Base-by-base conservation (phyloP, 2,329 filamentous ascomycete genomes). In the Aspergillus hiratsukae region DNA sequence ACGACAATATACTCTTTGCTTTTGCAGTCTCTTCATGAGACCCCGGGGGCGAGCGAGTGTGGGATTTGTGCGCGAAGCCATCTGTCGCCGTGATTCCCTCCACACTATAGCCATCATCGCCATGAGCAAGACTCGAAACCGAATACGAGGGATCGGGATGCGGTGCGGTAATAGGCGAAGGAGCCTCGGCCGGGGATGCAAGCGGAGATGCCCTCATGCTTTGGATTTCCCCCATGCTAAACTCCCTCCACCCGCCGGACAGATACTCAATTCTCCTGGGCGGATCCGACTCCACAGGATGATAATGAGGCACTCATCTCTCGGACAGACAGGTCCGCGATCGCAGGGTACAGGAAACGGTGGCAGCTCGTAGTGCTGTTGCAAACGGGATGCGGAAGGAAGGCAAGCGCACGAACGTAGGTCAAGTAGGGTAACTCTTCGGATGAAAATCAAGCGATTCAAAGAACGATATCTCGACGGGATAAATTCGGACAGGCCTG, bases 121-220 rank as follows among this genome's bases (percentile, higher is more conserved):
- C 58, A 31, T 60, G 58, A 53, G 61, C 53, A 31, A 60, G 57
- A 52, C 60, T 58, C 48, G 64, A 58, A 21, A 63, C 56, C 52
- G 67, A 65, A 56, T 62, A 67, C 35, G 66, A 64, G 43, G 63
- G 61, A 50, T 62, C 66, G 58, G 61, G 60, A 50, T 65, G 67
- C 49, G 64, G 54, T 28, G 66, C 60, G 58, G 64, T 61, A 51
- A 66, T 53, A 55, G 72, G 60, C 57, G 72, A 69, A 54, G 70
- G 66, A 54, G 70, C 69, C 61, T 73, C 69, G 56, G 69, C 69
- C 61, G 72, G 72, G 59, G 73, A 75, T 64, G 72, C 67, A 63
- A 72, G 70, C 60, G 73, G 70, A 69, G 72, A 65, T 57, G 68
- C 73, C 65, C 68, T 74, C 70, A 71, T 71, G 57, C 64, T 70